Base-by-base conservation (phyloP, 129 eudicot genomes). In the Centella asiatica region DNA sequence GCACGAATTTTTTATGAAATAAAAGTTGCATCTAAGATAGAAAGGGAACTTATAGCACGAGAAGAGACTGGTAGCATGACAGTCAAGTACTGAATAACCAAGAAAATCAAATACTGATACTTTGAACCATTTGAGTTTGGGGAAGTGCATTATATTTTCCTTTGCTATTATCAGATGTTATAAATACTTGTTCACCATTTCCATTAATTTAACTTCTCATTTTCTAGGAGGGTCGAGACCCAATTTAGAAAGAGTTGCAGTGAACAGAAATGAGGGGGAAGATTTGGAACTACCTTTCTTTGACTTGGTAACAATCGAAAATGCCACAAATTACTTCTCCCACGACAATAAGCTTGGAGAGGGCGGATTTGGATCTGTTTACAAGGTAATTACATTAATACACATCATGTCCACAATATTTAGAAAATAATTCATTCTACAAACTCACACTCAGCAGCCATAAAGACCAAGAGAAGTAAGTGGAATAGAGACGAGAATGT, bases 291-390 rank as follows among this genome's bases (percentile, higher is more conserved):
- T 40, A 23, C 47, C 61, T 8, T 55, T 55, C 4, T 55, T 55
- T 3, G 39, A 56, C 17, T 56, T 56, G 15, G 31, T 17, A 7
- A 56, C 15, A 32, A 56, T 56, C 19, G 42, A 13, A 15, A 56
- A 31, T 3, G 62, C 62, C 1, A 31, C 62, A 8, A 6, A 36
- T 32, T 29, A 56, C 44, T 56, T 56, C 26, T 56, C 25, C 44
- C 22, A 29, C 25, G 19, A 7, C 19, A 56, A 56, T 36, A 56
- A 56, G 44, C 2, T 56, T 31, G 62, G 62, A 31, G 62, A 56
- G 62, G 62, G 44, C 26, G 44, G 62, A 23, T 56, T 56, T 56
- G 44, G 62, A 56, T 25, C 44, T 34, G 62, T 32, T 17, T 56
- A 56, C 44, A 56, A 56, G 44, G 44, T 56, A 4, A 20, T 9